Evolutionary conservation across 2,329 filamentous ascomycete species (phyloP), one percentile per base, ranked within the genome.

Genomic region (Orbilia ellipsospora): DNA sequence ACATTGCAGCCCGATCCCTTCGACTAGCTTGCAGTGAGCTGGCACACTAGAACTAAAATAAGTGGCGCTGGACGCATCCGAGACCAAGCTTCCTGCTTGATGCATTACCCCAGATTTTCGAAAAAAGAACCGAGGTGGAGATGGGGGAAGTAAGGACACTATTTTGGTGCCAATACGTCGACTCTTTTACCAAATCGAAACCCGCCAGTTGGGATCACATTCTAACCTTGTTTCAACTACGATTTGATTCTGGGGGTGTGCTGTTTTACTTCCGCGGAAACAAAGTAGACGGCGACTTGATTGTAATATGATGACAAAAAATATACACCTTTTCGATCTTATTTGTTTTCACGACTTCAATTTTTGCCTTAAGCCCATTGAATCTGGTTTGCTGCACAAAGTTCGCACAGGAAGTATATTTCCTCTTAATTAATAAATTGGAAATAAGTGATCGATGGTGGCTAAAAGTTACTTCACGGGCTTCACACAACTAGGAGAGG

Each of bases 71-170:
- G 67, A 65, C 70, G 56, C 63, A 63, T 74, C 70, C 70, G 63
- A 74, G 44, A 67, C 70, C 62, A 57, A 67, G 50, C 63, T 68
- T 63, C 63, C 70, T 68, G 70, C 70, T 74, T 74, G 67, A 63
- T 74, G 70, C 70, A 74, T 74, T 74, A 74, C 70, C 70, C 70
- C 70, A 68, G 70, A 74, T 74, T 74, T 74, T 74, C 69, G 36
- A 63, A 64, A 63, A 62, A 60, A 16, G 68, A 50, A 52, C 51
- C 68, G 50, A 57, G 59, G 65, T 64, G 45, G 26, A 40, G 42
- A 42, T 7, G 31, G 31, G 31, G 31, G 31, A 36, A 36, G 31
- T 36, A 2, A 36, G 31, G 31, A 52, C 51, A 40, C 51, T 45
- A 54, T 42, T 55, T 26, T 59, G 61, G 45, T 51, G 40, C 26